Base-by-base conservation (phyloP, 345 rosid species). In the Arabidopsis suecica region DNA sequence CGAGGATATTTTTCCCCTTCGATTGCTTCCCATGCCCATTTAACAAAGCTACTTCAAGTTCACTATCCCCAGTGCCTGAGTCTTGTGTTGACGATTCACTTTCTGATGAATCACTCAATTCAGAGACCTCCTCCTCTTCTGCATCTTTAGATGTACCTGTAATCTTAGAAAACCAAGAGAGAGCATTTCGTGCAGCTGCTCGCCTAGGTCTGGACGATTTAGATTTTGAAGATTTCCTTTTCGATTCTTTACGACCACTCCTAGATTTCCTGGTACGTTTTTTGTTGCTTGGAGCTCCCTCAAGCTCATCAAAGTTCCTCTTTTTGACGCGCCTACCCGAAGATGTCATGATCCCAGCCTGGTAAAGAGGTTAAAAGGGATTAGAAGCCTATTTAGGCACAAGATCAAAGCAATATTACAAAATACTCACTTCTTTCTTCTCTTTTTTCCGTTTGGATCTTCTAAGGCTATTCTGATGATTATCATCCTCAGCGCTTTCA, bases 111-210 rank as follows among this genome's bases (percentile, higher is more conserved):
- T 89, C 88, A 82, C 81, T 82, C 47, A 65, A 61, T 75, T 86
- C 93, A 14, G 90, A 89, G n/a, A 71, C 81, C 51, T 84, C 93
- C 56, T 83, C 96, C 72, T 86, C 93, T 80, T 89, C 96, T 61
- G 76, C 87, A 36, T 89, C 96, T 54, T 87, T 84, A 58, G 90
- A 85, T 75, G 90, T 79, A 82, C 93, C 99, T 22, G 88, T 86
- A 68, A 95, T 85, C 85, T 85, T 93, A 36, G 93, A 87, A 76
- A 96, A 93, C 81, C 90, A 83, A 59, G 88, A 80, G 42, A 87
- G 93, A 20, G 98, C 99, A 87, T 89, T 91, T 65, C 90, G 91
- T 44, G 99, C 98, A 72, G 98, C 98, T 65, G 91, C 96, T 81
- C 99, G 86, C 76, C 84, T 93, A 71, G 99, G 99, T 84, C 99